Evolutionary conservation across 108 stramenopile genomes (phyloP), one percentile per base, ranked within the genome.

Genomic region (Asterionellopsis glacialis): DNA sequence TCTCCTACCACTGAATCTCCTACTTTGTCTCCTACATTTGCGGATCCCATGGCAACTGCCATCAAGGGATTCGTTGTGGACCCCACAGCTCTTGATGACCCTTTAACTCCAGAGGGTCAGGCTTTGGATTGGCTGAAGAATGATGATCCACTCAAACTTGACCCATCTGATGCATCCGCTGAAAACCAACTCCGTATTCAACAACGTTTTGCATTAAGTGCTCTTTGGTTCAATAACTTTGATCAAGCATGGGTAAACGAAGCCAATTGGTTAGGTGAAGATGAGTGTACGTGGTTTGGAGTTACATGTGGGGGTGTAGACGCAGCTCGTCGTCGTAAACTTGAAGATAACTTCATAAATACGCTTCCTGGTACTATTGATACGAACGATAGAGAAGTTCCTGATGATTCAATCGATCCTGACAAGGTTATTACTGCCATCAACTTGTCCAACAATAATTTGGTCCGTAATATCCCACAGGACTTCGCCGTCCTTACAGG

Each of bases 251-350:
- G 69, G 69, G 18, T 21, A 21, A 51, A 65, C 45, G 60, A 57
- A 45, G 51, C 22, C 14, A 39, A 41, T n/a, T 70, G 69, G 69
- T 21, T 41, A 13, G 50, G 50, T 19, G 56, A 43, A 12, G 57
- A 70, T 41, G 69, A 70, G 28, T 70, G 69, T 27, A 51, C 63
- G 10, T 70, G 69, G 69, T 57, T 42, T 43, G 69, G 69, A 41
- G 23, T 70, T 25, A 21, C 25, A 14, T 70, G 69, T 41, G 33
- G 33, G 2, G 7, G 33, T 33, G 7, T 7, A n/a, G n/a, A n/a
- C n/a, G n/a, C n/a, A n/a, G n/a, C n/a, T n/a, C n/a, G n/a, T 33
- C 33, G 33, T 33, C 33, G 33, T 33, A 33, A 33, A 33, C 33
- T 33, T 33, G 33, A 33, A 7, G 33, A 33, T 33, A 33, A 33